Evolutionary conservation across 768 basidiomycete genomes (phyloP), one percentile per base, ranked within the genome.

Genomic region (Macrolepiota dolichaula): DNA sequence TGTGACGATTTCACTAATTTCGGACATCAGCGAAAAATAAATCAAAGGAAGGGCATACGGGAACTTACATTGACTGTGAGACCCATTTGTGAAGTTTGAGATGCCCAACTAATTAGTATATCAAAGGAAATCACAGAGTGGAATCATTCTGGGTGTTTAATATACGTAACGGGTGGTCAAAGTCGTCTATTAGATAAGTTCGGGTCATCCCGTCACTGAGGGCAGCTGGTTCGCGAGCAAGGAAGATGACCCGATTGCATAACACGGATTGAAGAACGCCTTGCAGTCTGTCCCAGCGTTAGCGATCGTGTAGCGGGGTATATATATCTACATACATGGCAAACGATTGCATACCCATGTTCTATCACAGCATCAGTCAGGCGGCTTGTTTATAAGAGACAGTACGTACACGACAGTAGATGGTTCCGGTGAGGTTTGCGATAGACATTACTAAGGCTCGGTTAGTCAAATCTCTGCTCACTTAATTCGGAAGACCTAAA

Each of bases 191-290:
- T 7, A 32, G 7, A 32, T 32, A 32, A 7, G 29, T 32, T 7
- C 7, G 29, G 29, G 29, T 32, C 3, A n/a, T 44, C 19, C 44
- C n/a, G 5, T 22, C 12, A 22, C 35, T 47, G 13, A 57, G n/a
- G 9, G 32, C 56, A 13, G 56, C 49, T 36, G 56, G 56, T 10
- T 57, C 47, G 12, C 56, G 56, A 24, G 46, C 56, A 10, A 57
- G 47, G 24, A 57, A 57, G 22, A 51, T 50, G 32, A 57, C 47
- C 2, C 56, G 56, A 25, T 25, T 57, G 37, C 56, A 57, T 17
- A 57, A 32, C 54, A 50, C 46, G 22, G 56, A 57, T n/a, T 57
- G 46, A 24, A 57, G 29, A 22, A 49, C 47, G 12, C 46, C 56
- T 49, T 57, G 56, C 5, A 57, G 13, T 50, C 56, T 57, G 47